A percentile compares a stretch with the other conserved stretches of the same genome.
Evolutionary conservation across 441 rosid genomes (phyloP).

Genomic region (Biscutella laevigata): DNA sequence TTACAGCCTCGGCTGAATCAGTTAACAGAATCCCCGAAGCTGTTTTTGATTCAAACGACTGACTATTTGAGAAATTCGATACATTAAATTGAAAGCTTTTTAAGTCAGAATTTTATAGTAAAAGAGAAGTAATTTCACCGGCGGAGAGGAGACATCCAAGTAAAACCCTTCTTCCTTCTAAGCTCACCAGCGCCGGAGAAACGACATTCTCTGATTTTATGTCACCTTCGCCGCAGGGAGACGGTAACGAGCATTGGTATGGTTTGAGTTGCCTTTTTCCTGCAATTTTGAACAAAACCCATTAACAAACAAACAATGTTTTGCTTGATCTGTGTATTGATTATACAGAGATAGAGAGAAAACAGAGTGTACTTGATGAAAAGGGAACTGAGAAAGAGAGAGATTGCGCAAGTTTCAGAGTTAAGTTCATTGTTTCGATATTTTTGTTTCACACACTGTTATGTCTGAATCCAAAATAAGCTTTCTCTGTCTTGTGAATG

Average conservation of each 20-base stretch:
- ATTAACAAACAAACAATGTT: not conserved
- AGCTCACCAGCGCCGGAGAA: constrained; percentile 22
- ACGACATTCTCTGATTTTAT: constrained; percentile 13
- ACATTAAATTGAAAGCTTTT: not conserved
- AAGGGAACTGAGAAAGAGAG: constrained; percentile 17
- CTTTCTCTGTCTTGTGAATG: constrained; percentile 36
- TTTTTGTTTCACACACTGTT: constrained; percentile 16
- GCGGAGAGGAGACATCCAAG: constrained; percentile 48
- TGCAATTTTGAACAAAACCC: constrained; percentile 11
- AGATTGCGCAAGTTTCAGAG: constrained; percentile 19
- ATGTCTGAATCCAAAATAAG: constrained; percentile 30
- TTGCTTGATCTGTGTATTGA: not conserved
- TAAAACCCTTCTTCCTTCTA: constrained; percentile 52
- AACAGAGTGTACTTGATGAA: constrained; percentile 18
- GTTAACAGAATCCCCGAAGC: constrained; percentile 39
- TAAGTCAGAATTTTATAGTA: not conserved
- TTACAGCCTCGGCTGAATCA: constrained; percentile 69
- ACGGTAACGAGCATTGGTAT: constrained; percentile 40
- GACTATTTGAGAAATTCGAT: constrained; percentile 1
- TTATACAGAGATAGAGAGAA: constrained; percentile 1
- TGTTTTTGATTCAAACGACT: constrained; percentile 25
- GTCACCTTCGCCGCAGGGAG: constrained; percentile 24
- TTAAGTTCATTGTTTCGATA: constrained; percentile 23
- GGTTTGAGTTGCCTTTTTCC: constrained; percentile 34
- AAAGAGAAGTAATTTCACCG: constrained; percentile 34